Percentiles rank a stretch among this genome's conserved stretches.
These are phyloP conservation scores for Zygoascus ofunaensis DNA, from an alignment of 805 yeast species.

Conservation along the genomic window DNA sequence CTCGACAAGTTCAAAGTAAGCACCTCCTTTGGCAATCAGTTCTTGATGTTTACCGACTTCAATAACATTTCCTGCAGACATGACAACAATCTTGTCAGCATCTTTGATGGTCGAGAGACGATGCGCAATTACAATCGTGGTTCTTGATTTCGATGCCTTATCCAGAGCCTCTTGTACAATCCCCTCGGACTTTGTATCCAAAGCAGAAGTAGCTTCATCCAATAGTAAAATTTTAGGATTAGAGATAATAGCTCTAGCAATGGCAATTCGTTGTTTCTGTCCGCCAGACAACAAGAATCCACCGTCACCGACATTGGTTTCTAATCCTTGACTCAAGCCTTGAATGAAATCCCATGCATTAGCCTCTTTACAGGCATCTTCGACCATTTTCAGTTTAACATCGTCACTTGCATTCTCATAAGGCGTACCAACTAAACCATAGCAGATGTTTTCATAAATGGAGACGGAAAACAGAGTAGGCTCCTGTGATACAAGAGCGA, in stretches of 20 bases:
- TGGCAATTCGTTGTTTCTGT: constrained; percentile 57
- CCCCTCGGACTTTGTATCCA: constrained; percentile 39
- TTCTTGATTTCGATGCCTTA: constrained; percentile 29
- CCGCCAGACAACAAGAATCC: constrained; percentile 57
- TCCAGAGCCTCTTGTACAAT: constrained; percentile 35
- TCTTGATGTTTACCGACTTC: constrained; percentile 37
- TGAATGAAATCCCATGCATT: constrained; percentile 34
- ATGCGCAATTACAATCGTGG: constrained; percentile 53
- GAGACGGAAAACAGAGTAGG: constrained; percentile 88
- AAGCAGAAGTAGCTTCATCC: constrained; percentile 52
- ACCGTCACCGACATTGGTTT: constrained; percentile 57
- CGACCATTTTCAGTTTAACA: constrained; percentile 30
- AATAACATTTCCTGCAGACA: constrained; percentile 41
- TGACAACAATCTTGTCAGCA: constrained; percentile 47
- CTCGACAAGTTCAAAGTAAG: constrained; percentile 29
- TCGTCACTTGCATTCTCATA: constrained; percentile 41
- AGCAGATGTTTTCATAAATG: constrained; percentile 77
- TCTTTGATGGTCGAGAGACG: constrained; percentile 48
- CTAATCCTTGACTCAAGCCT: constrained; percentile 71
- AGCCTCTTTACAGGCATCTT: constrained; percentile 31
- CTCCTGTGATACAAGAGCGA: constrained; percentile 94
- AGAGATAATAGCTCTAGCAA: constrained; percentile 54
- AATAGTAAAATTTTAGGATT: constrained; percentile 46
- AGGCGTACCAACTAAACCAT: constrained; percentile 70
- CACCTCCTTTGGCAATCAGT: constrained; percentile 25